These are phyloP conservation scores for Cercospora janseana DNA, from an alignment of 2,329 filamentous ascomycete genomes.

Conservation along the genomic window DNA sequence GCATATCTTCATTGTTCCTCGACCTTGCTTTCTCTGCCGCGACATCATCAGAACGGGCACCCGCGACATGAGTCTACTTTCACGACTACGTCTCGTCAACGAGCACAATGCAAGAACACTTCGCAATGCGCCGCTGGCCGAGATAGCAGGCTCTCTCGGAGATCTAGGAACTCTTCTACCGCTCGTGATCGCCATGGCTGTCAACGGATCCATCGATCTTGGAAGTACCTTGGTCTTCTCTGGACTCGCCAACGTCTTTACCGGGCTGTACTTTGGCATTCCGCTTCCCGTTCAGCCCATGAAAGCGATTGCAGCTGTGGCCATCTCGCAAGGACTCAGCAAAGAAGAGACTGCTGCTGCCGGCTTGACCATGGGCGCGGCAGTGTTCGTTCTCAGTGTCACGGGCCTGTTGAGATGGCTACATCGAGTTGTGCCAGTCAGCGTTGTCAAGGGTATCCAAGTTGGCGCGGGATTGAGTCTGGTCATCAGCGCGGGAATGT, in stretches of 20 bases:
- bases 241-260: slow-evolving; percentile 80
- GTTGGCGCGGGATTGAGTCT: slow-evolving; percentile 85
- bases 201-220: slow-evolving; percentile 75
- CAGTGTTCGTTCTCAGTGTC: slow-evolving; percentile 72
- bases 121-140: slow-evolving; percentile 58
- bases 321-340: slow-evolving; percentile 68
- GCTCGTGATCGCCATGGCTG: slow-evolving; percentile 79
- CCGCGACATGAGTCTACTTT: slow-evolving; percentile 16
- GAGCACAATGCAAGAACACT: slow-evolving; percentile 58
- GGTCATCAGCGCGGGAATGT: slow-evolving; percentile 70
- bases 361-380: slow-evolving; percentile 72
- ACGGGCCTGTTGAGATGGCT: slow-evolving; percentile 77
- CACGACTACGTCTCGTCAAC: slow-evolving; percentile 31
- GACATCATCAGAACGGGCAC: not conserved
- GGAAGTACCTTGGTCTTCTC: slow-evolving; percentile 84
- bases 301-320: slow-evolving; percentile 87
- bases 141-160: slow-evolving; percentile 84
- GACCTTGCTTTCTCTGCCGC: not conserved
- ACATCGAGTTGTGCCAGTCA: slow-evolving; percentile 72
- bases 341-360: slow-evolving; percentile 74
- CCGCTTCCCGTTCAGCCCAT: slow-evolving; percentile 88
- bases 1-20: not conserved
- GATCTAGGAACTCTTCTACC: slow-evolving; percentile 88
- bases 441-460: slow-evolving; percentile 92
- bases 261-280: slow-evolving; percentile 79